Evolutionary conservation across 2,329 filamentous ascomycete genomes (phyloP).

Genomic region (Trichoderma oligosporum): DNA sequence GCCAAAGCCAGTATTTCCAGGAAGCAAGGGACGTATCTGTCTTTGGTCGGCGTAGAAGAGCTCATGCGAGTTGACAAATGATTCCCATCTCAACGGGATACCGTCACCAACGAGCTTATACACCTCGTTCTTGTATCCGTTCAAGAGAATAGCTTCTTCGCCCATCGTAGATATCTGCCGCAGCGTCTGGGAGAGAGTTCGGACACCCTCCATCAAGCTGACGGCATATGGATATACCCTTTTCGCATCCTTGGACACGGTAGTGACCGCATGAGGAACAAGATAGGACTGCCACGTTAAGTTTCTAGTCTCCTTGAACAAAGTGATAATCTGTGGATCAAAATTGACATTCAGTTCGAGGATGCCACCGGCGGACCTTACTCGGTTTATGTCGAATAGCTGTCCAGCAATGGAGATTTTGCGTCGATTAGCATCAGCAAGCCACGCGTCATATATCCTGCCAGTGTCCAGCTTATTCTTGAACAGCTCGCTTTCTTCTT

Average conservation of each 20-base stretch:
- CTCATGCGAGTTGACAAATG: slow-evolving; percentile 95
- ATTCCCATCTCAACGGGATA: slow-evolving; percentile 90
- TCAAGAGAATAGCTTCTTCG: slow-evolving; percentile 80
- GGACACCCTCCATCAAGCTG: slow-evolving; percentile 97
- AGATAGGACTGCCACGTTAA: slow-evolving; percentile 92
- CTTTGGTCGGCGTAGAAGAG: slow-evolving; percentile 59
- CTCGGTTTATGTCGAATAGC: slow-evolving; percentile 83
- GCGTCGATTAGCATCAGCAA: slow-evolving; percentile 80
- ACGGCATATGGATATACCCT: slow-evolving; percentile 97
- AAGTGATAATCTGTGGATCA: slow-evolving; percentile 89
- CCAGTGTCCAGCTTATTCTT: slow-evolving; percentile 92
- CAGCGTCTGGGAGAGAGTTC: slow-evolving; percentile 84
- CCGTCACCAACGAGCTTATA: slow-evolving; percentile 81
- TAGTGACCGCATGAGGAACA: slow-evolving; percentile 90
- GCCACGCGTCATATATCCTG: slow-evolving; percentile 93
- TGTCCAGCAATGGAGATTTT: slow-evolving; percentile 90
- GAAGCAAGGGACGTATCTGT: slow-evolving; percentile 44
- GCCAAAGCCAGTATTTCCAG: slow-evolving; percentile 39
- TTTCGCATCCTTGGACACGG: slow-evolving; percentile 97
- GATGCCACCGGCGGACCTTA: slow-evolving; percentile 84
- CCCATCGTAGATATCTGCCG: slow-evolving; percentile 81
- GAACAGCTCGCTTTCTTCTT: slow-evolving; percentile 88
- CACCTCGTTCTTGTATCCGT: slow-evolving; percentile 88
- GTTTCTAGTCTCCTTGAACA: slow-evolving; percentile 98
- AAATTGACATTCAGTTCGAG: slow-evolving; percentile 94